Base-by-base conservation (phyloP, 2,329 filamentous ascomycete species). In the Penicillium psychrosexuale region DNA sequence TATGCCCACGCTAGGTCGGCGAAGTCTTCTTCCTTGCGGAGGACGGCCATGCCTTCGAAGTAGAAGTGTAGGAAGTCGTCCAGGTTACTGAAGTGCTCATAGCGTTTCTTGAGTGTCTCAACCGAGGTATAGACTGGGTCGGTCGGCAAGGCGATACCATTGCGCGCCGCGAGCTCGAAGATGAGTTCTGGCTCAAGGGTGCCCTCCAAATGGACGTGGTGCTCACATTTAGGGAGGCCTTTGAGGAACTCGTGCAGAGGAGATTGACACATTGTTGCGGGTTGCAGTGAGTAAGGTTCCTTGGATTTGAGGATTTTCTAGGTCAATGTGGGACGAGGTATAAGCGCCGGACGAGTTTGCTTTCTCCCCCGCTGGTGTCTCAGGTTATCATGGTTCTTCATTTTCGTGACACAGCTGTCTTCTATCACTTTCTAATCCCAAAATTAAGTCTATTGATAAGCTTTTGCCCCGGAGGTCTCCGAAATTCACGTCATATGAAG, bases 31-130 rank as follows among this genome's bases (percentile, higher is more conserved):
- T 80, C 75, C 5, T 81, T 80, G 55, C 86, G 75, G 22, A 92
- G 81, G 2, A 87, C 87, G 39, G 81, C 83, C 81, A 91, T 88
- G 67, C 86, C 88, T 57, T 87, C 83, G 76, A 89, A 91, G 77
- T 92, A 91, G 75, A 89, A 90, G 68, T 84, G 79, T 24, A 92
- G 80, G 74, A 92, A 92, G 74, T 91, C 88, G 66, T 91, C 85
- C 22, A 92, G 83, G 37, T 83, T 87, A 42, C 81, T 80, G 73
- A 91, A 92, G 58, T 77, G 72, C 55, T 80, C 75, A 72, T 92
- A 92, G 59, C 88, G 84, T 54, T 78, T 75, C 39, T 78, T 75
- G 12, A 92, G 81, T 2, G 84, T 69, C 39, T 79, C 78, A 5
- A 80, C 71, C 1, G 86, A 89, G 13, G 74, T 70, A 70, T 89